Base-by-base conservation (phyloP, 2,329 filamentous ascomycete species). In the Exophiala oligosperma region DNA sequence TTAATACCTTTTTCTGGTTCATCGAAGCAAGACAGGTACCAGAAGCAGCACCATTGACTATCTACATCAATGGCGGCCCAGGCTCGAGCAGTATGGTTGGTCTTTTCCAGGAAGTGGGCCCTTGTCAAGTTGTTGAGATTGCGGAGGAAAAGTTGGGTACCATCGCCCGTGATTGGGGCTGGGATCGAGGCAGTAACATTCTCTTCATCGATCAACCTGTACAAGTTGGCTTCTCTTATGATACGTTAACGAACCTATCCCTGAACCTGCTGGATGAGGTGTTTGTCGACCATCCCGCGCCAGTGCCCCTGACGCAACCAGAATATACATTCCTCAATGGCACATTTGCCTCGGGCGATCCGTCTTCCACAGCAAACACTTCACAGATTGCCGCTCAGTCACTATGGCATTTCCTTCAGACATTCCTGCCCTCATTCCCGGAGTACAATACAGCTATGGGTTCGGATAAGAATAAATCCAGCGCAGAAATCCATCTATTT, bases 401-500 rank as follows among this genome's bases (percentile, higher is more conserved):
- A 7, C 70, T 82, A 3, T 84, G 86, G 84, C 84, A 89, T 66
- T 82, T 88, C 38, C 56, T 67, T 43, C 69, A 71, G 61, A 81
- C 78, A 24, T 87, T 85, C 70, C 63, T 89, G 57, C 76, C 74
- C 12, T 74, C 77, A 1, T 87, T 87, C 59, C 84, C 84, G 0
- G 76, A 83, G 61, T 84, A 85, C 64, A 80, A 81, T 37, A 82
- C 81, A 3, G 76, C 79, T 3, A 70, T 72, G 0, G 71, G 70
- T 14, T 68, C 72, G 12, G 74, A 76, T 49, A 68, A 66, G 44
- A 70, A 69, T 4, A 57, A 59, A 9, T 57, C 67, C 35, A 75
- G 77, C 61, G 73, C 77, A 1, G 72, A 85, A 17, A 78, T 90
- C 53, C 85, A 86, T 65, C 73, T 90, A 3, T 89, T 88, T 61